Conservation (phyloP, 2,329 filamentous ascomycete species). For the Colletotrichum tropicale region DNA sequence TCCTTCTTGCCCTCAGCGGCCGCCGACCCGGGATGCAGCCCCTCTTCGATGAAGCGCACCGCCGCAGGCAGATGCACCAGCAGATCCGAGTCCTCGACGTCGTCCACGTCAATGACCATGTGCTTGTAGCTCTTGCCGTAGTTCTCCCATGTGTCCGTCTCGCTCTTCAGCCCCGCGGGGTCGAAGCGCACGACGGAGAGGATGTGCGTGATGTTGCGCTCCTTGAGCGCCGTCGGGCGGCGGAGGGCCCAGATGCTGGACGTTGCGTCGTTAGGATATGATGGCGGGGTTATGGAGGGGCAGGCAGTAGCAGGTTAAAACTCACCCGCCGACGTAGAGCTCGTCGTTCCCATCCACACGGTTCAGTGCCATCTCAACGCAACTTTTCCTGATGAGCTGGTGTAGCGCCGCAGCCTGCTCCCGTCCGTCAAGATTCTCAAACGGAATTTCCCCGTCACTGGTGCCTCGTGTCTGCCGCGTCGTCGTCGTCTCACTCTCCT, state of each 20-base stretch:
- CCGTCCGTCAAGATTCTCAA: not conserved
- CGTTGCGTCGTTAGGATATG: not conserved
- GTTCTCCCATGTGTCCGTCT: constrained; percentile 55
- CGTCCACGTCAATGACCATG: constrained; percentile 83
- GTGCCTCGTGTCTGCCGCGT: not conserved
- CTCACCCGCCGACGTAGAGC: constrained; percentile 45
- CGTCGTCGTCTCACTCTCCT: not conserved
- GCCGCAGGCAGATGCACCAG: constrained; percentile 79
- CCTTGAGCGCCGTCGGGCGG: constrained; percentile 70
- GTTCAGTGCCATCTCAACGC: constrained; percentile 45
- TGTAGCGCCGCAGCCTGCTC: not conserved
- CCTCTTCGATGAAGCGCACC: constrained; percentile 83
- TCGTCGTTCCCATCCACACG: constrained; percentile 44
- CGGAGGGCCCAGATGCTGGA: constrained; percentile 79
- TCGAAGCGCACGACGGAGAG: constrained; percentile 77
- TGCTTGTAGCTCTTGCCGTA: constrained; percentile 69
- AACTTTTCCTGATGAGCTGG: constrained; percentile 29
- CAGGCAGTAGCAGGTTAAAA: not conserved
- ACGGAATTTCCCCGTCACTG: not conserved
- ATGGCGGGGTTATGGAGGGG: not conserved
- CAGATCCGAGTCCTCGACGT: constrained; percentile 88
- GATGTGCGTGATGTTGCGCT: constrained; percentile 84
- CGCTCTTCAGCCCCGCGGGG: constrained; percentile 47
- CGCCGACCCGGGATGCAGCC: constrained; percentile 47
- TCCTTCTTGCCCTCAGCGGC: not conserved